Evolutionary conservation across 2,329 filamentous ascomycete genomes (phyloP).

Genomic region (Aspergillus texensis): DNA sequence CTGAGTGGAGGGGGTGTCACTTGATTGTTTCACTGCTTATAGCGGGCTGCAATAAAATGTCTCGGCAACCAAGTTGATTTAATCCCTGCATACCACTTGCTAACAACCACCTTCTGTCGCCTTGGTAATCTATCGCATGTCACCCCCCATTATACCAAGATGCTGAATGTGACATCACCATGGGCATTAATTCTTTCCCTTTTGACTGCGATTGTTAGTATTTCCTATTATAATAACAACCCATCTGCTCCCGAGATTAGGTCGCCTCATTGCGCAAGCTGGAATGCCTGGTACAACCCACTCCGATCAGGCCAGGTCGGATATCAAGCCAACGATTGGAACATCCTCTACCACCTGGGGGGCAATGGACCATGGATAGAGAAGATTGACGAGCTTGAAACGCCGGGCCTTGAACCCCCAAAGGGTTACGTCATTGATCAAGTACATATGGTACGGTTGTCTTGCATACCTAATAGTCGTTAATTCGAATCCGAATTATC

Average conservation of each 20-base stretch:
- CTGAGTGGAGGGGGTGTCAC: neutral
- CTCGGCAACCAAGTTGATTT: neutral
- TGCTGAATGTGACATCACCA: slow-evolving; percentile 4
- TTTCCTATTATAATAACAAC: slow-evolving; percentile 11
- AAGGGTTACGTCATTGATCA: slow-evolving; percentile 56
- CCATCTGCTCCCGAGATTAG: neutral
- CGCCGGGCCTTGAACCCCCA: slow-evolving; percentile 48
- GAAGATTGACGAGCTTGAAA: slow-evolving; percentile 41
- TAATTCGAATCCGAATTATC: neutral
- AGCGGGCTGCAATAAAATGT: neutral
- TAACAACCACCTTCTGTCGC: neutral
- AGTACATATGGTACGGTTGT: slow-evolving; percentile 58
- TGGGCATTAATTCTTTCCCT: slow-evolving; percentile 11
- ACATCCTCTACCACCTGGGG: slow-evolving; percentile 56
- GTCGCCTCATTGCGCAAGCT: slow-evolving; percentile 19
- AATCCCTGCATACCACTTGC: neutral
- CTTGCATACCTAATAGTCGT: neutral
- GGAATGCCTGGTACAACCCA: slow-evolving; percentile 26
- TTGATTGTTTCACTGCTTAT: neutral
- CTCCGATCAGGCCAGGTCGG: neutral
- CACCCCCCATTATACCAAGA: neutral
- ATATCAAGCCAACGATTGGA: slow-evolving; percentile 41
- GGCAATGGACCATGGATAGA: slow-evolving; percentile 60
- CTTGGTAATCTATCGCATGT: neutral
- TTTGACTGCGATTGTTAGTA: slow-evolving; percentile 13